phyloP scores from a whole-genome alignment of 176 grass and related monocot species.

The Rhynchospora pubera region DNA sequence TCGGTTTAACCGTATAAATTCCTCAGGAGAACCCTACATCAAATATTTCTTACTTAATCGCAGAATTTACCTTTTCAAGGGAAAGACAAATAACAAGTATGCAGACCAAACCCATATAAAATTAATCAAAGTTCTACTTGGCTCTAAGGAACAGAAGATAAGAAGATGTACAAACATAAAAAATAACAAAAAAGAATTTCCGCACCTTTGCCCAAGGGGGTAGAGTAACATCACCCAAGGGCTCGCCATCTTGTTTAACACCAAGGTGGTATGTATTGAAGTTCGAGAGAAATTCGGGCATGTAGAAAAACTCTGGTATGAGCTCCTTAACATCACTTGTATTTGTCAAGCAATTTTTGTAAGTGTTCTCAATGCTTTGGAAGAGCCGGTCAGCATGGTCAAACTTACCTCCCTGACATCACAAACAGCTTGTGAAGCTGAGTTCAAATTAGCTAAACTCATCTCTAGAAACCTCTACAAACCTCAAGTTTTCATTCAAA shows the following conservation, averaged over 20 bases:
- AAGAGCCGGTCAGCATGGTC: slow-evolving; percentile 98
- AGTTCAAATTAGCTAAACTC: not conserved
- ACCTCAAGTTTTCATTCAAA: not conserved
- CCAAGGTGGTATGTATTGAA: slow-evolving; percentile 88
- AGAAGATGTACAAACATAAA: slow-evolving; percentile 3
- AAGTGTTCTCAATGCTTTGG: slow-evolving; percentile 87
- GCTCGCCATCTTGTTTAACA: slow-evolving; percentile 90
- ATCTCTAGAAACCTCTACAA: not conserved
- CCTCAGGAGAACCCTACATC: slow-evolving; percentile 73
- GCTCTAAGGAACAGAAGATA: slow-evolving; percentile 1
- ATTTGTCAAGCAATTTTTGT: slow-evolving; percentile 88
- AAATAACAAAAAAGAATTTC: slow-evolving; percentile 23
- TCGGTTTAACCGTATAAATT: slow-evolving; percentile 84
- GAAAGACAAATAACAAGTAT: not conserved
- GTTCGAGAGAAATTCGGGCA: slow-evolving; percentile 95
- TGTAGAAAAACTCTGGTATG: slow-evolving; percentile 97
- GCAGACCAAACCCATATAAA: not conserved
- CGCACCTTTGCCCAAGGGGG: slow-evolving; percentile 92
- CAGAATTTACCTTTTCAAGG: not conserved
- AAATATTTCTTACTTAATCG: slow-evolving; percentile 5
- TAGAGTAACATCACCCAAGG: slow-evolving; percentile 81
- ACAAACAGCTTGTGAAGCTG: slow-evolving; percentile 1
- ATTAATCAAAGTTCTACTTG: not conserved
- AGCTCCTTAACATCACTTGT: slow-evolving; percentile 98
- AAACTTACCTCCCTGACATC: slow-evolving; percentile 83